Evolutionary conservation across 2,329 filamentous ascomycete species (phyloP).

Genomic region (Ciborinia camelliae): DNA sequence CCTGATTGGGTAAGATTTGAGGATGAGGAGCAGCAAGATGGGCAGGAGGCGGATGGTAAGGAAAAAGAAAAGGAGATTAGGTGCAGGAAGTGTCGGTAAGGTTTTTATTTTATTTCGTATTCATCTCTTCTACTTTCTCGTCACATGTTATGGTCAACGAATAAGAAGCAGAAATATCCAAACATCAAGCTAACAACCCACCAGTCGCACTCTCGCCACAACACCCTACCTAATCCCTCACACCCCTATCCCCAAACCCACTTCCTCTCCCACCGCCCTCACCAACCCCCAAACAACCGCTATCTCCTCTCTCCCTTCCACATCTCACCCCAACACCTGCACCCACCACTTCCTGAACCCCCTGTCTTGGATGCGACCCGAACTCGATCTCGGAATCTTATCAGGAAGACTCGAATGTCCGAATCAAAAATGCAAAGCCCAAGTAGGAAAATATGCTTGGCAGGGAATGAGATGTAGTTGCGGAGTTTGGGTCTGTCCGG

Average conservation of each 20-base stretch:
- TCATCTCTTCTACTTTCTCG: not conserved
- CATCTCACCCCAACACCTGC: constrained; percentile 48
- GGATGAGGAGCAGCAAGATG: constrained; percentile 53
- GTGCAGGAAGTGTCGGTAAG: constrained; percentile 83
- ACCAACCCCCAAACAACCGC: constrained; percentile 19
- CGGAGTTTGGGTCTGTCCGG: constrained; percentile 84
- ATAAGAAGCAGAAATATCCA: not conserved
- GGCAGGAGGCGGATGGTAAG: constrained; percentile 26
- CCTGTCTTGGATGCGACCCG: constrained; percentile 88
- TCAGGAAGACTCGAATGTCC: constrained; percentile 85
- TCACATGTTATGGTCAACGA: not conserved
- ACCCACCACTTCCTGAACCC: constrained; percentile 90
- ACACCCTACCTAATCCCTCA: constrained; percentile 59
- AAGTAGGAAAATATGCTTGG: constrained; percentile 93
- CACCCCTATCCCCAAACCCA: constrained; percentile 37
- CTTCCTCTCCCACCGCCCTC: constrained; percentile 27
- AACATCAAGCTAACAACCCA: constrained; percentile 1
- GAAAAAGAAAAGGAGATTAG: constrained; percentile 56
- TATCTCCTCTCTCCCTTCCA: constrained; percentile 32
- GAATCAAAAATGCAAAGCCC: constrained; percentile 70
- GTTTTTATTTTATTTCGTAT: not conserved
- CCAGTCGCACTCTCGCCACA: constrained; percentile 54
- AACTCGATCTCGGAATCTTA: constrained; percentile 75
- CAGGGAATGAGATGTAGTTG: constrained; percentile 92
- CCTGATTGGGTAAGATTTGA: constrained; percentile 81